These are phyloP conservation scores for Quercus bicolor DNA, from an alignment of 306 rosid genomes.

Conservation along the genomic window DNA sequence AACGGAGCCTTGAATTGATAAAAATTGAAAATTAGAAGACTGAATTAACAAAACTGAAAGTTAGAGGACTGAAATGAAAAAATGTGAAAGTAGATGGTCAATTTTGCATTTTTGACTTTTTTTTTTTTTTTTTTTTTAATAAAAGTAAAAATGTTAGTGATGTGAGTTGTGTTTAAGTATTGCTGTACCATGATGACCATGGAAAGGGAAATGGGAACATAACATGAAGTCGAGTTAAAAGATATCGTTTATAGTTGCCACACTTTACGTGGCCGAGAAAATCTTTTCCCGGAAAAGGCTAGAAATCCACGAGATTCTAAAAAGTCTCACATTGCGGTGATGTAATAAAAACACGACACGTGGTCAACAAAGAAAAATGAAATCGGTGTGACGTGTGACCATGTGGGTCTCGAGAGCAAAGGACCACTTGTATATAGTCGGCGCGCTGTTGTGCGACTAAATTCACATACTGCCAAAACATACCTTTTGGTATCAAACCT, in stretches of 20 bases:
- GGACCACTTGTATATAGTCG: slow-evolving; percentile 24
- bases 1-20: no score
- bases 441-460: slow-evolving; percentile 27
- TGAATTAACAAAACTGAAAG: no score
- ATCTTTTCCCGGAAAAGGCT: not conserved
- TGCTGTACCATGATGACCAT: no score
- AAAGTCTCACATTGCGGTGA: not conserved
- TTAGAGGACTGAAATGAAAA: no score
- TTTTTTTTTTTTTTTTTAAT: no score
- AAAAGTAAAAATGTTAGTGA: no score
- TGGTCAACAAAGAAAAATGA: not conserved
- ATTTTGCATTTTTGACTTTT: no score
- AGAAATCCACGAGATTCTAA: no score
- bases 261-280: not conserved
- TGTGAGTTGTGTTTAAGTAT: no score
- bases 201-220: not conserved
- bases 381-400: not conserved
- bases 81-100: no score
- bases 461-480: slow-evolving; percentile 48
- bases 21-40: no score
- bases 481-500: slow-evolving; percentile 24
- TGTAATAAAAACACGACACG: slow-evolving; percentile 1
- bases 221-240: not conserved
- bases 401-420: not conserved
- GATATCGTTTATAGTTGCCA: no score